A percentile compares a stretch with the other conserved stretches of the same genome.
Conservation (phyloP, 2,329 filamentous ascomycete species). For the Juglanconis sp. region DNA sequence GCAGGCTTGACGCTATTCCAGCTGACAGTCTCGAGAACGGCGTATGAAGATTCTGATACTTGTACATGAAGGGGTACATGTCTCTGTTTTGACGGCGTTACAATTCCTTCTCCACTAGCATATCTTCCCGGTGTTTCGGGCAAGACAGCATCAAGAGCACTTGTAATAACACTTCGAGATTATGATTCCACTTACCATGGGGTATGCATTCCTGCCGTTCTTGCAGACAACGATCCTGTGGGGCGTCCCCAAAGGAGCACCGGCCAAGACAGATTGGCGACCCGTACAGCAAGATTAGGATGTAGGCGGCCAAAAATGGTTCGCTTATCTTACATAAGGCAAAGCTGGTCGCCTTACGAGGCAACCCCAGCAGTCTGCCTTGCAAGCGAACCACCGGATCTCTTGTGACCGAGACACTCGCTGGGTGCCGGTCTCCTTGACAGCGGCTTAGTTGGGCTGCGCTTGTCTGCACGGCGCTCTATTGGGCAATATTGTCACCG, state of each 20-base stretch:
- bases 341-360: constrained; percentile 10
- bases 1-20: not conserved
- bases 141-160: not conserved
- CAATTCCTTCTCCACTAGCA: not conserved
- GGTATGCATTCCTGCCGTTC: not conserved
- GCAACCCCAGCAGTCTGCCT: not conserved
- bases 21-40: not conserved
- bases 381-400: constrained; percentile 6
- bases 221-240: not conserved
- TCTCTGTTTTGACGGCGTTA: not conserved
- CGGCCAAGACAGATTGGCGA: not conserved
- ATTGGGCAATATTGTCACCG: not conserved
- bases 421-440: not conserved
- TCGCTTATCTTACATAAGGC: constrained; percentile 5
- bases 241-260: not conserved
- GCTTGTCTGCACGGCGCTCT: not conserved
- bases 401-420: not conserved
- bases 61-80: not conserved
- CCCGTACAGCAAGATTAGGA: not conserved
- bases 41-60: not conserved
- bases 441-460: constrained; percentile 6
- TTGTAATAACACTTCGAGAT: not conserved
- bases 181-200: not conserved
- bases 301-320: not conserved
- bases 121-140: not conserved